phyloP scores from a whole-genome alignment of 2,329 filamentous ascomycete genomes.

The Ophiosphaerella herpotricha region DNA sequence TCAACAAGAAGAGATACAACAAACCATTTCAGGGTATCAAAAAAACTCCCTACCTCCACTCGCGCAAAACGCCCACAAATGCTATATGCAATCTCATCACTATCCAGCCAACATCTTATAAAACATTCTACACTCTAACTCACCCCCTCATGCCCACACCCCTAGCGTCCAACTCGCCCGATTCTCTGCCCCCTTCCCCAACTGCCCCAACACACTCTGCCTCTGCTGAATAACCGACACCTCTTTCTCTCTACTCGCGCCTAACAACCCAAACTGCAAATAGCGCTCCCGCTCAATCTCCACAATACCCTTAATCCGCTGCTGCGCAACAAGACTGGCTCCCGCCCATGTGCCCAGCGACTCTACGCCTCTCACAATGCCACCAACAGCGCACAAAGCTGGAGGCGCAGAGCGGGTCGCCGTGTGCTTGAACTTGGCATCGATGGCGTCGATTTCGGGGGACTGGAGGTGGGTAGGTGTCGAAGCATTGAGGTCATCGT shows the following conservation, averaged over 20 bases:
- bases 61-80: background rate
- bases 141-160: slow-evolving; percentile 39
- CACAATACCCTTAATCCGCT: slow-evolving; percentile 71
- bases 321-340: slow-evolving; percentile 69
- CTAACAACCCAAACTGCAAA: slow-evolving; percentile 67
- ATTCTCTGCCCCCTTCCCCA: slow-evolving; percentile 36
- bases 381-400: slow-evolving; percentile 52
- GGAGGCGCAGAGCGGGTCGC: slow-evolving; percentile 48
- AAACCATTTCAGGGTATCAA: background rate
- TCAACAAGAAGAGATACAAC: background rate
- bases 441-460: slow-evolving; percentile 62
- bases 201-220: slow-evolving; percentile 64
- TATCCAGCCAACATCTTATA: background rate
- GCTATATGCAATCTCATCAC: background rate
- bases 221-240: slow-evolving; percentile 62
- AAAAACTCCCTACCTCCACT: background rate
- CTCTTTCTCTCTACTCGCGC: slow-evolving; percentile 64
- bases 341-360: slow-evolving; percentile 76
- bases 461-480: slow-evolving; percentile 49
- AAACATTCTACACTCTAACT: background rate
- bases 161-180: slow-evolving; percentile 47
- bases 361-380: slow-evolving; percentile 67
- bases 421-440: slow-evolving; percentile 60
- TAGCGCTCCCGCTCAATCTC: slow-evolving; percentile 74
- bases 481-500: slow-evolving; percentile 14